Evolutionary conservation across 1,284 basidiomycete genomes (phyloP).

Genomic region (Irpex sp.): DNA sequence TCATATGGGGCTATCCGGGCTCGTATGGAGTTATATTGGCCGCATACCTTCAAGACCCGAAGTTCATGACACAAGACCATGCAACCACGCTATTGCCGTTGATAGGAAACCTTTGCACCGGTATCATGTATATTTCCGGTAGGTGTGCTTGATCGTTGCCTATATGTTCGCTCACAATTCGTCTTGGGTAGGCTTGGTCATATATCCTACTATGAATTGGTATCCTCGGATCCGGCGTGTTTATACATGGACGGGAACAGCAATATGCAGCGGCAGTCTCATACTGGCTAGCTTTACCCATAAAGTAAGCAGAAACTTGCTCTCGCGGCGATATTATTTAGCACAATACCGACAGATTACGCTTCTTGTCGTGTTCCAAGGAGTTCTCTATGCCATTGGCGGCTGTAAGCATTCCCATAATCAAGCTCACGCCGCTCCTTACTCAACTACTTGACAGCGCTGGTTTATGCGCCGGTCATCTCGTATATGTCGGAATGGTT

Average conservation of each 20-base stretch:
- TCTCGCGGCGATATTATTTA: background rate
- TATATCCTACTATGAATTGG: slow-evolving; percentile 27
- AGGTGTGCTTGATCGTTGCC: background rate
- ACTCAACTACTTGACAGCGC: slow-evolving; percentile 18
- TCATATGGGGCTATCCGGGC: slow-evolving; percentile 37
- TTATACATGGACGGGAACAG: slow-evolving; percentile 29
- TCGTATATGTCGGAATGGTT: slow-evolving; percentile 43
- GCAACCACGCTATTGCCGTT: slow-evolving; percentile 31
- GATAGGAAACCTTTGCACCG: slow-evolving; percentile 29
- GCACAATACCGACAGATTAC: slow-evolving; percentile 23
- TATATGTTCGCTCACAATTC: background rate
- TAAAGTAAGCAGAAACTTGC: slow-evolving; percentile 17
- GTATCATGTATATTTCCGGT: slow-evolving; percentile 34
- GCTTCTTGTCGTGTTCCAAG: slow-evolving; percentile 34
- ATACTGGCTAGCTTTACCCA: slow-evolving; percentile 34
- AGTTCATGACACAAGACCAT: slow-evolving; percentile 19
- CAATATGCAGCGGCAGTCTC: slow-evolving; percentile 27
- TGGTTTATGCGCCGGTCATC: slow-evolving; percentile 33
- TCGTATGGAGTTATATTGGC: slow-evolving; percentile 32
- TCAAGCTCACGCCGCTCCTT: background rate
- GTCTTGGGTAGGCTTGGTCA: slow-evolving; percentile 18
- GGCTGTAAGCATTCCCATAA: slow-evolving; percentile 22
- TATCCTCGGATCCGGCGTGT: slow-evolving; percentile 28
- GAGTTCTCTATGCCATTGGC: slow-evolving; percentile 35
- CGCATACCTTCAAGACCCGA: slow-evolving; percentile 28